phyloP scores from a whole-genome alignment of 164 flowering plant genomes.

The Stephania japonica region DNA sequence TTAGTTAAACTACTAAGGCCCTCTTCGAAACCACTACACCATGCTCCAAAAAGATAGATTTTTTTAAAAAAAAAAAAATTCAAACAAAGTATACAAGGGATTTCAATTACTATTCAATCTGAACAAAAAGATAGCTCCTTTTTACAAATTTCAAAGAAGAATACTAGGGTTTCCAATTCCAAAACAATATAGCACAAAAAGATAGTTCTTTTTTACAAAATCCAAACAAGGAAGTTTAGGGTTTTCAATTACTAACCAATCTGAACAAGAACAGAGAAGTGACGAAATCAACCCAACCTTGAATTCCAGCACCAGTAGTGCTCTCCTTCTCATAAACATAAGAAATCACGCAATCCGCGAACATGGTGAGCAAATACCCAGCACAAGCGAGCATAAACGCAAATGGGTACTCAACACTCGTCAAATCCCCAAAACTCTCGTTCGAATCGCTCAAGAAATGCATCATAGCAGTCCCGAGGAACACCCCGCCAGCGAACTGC shows the following conservation, averaged over 20 bases:
- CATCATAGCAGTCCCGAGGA: conserved; percentile 68
- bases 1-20: too few species aligned
- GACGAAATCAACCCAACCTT: conserved; percentile 34
- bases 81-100: too few species aligned
- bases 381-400: conserved; percentile 65
- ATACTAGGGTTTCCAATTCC: neutral
- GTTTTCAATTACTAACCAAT: too few species aligned
- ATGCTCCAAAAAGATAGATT: too few species aligned
- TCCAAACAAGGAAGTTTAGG: too few species aligned
- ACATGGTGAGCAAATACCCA: conserved; percentile 67
- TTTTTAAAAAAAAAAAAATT: too few species aligned
- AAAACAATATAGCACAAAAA: too few species aligned
- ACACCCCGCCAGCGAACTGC: conserved; percentile 80
- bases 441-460: conserved; percentile 65
- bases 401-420: conserved; percentile 46
- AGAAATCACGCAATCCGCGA: conserved; percentile 48
- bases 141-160: neutral
- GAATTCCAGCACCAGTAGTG: conserved; percentile 30
- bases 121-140: too few species aligned
- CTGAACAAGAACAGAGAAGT: neutral
- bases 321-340: conserved; percentile 27
- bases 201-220: too few species aligned
- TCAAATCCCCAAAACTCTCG: conserved; percentile 53
- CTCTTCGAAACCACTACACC: too few species aligned
- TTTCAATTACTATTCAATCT: too few species aligned